Percentiles rank a stretch among this genome's conserved stretches.
These are phyloP conservation scores for Aspergillus brunneoviolaceus DNA, from an alignment of 2,329 filamentous ascomycete genomes.

Conservation along the genomic window DNA sequence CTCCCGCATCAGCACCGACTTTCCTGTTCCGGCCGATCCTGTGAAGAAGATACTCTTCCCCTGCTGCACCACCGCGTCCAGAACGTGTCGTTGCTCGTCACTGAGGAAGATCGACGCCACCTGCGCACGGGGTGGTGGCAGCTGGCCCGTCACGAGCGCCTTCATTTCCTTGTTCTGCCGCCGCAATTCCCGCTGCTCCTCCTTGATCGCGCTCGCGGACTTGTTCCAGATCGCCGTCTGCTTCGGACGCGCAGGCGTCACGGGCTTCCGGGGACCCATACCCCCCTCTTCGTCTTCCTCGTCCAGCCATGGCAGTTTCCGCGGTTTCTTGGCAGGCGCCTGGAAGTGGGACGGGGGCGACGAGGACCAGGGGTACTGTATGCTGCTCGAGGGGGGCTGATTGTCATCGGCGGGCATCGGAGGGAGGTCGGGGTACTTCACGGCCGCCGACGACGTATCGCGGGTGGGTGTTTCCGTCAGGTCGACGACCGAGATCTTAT, in stretches of 20 bases:
- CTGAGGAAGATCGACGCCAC: constrained; percentile 69
- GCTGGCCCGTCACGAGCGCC: constrained; percentile 43
- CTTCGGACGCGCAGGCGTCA: constrained; percentile 48
- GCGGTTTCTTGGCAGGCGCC: constrained; percentile 55
- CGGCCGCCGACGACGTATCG: constrained; percentile 21
- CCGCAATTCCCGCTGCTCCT: constrained; percentile 72
- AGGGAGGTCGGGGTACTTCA: constrained; percentile 40
- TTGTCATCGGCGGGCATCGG: constrained; percentile 28
- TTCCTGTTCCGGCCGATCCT: constrained; percentile 91
- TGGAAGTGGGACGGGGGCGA: constrained; percentile 50
- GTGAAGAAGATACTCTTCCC: constrained; percentile 95
- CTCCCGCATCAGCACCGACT: constrained; percentile 90
- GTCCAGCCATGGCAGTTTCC: constrained; percentile 62
- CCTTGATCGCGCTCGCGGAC: constrained; percentile 71
- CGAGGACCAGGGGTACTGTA: constrained; percentile 69
- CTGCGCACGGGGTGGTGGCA: constrained; percentile 32
- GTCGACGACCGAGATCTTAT: constrained; percentile 1
- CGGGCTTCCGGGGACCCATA: constrained; percentile 26
- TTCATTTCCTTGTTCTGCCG: constrained; percentile 55
- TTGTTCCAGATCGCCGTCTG: constrained; percentile 66
- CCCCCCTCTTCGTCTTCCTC: constrained; percentile 30
- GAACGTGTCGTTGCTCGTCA: constrained; percentile 79
- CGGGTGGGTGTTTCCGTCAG: constrained; percentile 13
- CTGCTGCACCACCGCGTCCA: constrained; percentile 76
- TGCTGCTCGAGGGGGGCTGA: constrained; percentile 51